These are phyloP conservation scores for Musa schizocarpa DNA, from an alignment of 176 grass and related monocot genomes.

Conservation along the genomic window DNA sequence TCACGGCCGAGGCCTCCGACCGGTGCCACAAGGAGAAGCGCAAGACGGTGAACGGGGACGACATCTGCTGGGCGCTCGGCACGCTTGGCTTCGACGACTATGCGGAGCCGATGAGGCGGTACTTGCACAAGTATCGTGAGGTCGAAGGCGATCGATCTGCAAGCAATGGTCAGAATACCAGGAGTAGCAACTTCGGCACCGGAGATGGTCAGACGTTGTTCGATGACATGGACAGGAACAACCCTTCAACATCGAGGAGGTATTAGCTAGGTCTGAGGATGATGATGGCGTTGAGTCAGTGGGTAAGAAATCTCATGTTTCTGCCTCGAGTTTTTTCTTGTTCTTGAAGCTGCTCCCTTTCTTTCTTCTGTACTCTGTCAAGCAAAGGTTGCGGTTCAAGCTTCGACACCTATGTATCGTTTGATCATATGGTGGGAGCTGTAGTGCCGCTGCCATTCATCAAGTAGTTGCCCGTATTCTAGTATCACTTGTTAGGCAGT, in stretches of 20 bases:
- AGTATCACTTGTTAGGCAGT: neutral
- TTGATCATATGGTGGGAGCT: no score
- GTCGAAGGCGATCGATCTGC: conserved; percentile 66
- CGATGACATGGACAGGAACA: neutral
- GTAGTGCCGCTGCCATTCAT: neutral
- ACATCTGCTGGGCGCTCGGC: conserved; percentile 87
- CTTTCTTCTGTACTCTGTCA: no score
- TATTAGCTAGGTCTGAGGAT: neutral
- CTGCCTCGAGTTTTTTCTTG: no score
- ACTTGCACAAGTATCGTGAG: conserved; percentile 91
- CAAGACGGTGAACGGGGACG: conserved; percentile 97
- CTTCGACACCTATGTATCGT: no score
- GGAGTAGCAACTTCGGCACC: neutral
- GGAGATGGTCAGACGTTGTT: neutral
- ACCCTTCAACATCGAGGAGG: neutral
- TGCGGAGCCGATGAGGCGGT: conserved; percentile 74
- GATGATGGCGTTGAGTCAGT: neutral
- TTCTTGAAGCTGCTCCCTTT: no score
- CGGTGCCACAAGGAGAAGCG: conserved; percentile 95
- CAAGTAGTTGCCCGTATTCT: neutral
- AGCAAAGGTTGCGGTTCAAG: no score
- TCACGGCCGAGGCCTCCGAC: conserved; percentile 93
- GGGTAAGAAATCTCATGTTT: no score
- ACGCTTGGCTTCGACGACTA: conserved; percentile 98
- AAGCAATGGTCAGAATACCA: neutral